phyloP scores from a whole-genome alignment of 352 stramenopile species.

The Phytophthora rubi region DNA sequence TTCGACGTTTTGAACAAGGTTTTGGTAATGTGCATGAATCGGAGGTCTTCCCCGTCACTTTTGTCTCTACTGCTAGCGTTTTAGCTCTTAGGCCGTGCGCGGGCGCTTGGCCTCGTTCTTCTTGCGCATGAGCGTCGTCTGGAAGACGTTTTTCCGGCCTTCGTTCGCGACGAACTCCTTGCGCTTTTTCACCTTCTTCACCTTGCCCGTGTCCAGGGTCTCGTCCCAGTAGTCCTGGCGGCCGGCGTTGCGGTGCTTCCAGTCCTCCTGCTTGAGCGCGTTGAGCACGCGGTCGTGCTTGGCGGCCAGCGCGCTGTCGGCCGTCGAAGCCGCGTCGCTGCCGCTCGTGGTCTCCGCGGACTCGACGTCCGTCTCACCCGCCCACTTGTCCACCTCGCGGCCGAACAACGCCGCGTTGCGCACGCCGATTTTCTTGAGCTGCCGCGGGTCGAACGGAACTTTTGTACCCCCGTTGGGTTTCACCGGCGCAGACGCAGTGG shows the following conservation, averaged over 20 bases:
- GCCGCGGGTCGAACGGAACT: conserved; percentile 63
- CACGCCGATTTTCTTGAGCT: conserved; percentile 65
- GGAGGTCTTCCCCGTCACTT: neutral
- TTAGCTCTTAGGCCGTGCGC: conserved; percentile 21
- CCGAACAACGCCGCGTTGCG: conserved; percentile 71
- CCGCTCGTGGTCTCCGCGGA: conserved; percentile 46
- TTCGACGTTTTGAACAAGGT: conserved; percentile 14
- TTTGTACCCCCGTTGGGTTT: neutral
- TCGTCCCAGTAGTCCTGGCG: conserved; percentile 84
- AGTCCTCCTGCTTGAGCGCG: conserved; percentile 79
- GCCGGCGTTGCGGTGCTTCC: conserved; percentile 66
- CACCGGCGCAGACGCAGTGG: neutral
- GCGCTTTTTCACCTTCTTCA: conserved; percentile 87
- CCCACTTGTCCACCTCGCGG: conserved; percentile 74
- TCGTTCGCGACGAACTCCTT: conserved; percentile 86
- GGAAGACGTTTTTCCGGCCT: conserved; percentile 75
- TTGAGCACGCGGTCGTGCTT: conserved; percentile 77
- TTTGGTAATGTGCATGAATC: conserved; percentile 33
- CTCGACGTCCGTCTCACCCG: conserved; percentile 55
- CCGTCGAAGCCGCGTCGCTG: conserved; percentile 30
- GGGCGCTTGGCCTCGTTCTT: conserved; percentile 55
- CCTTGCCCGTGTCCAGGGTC: conserved; percentile 71
- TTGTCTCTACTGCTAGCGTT: conserved; percentile 5
- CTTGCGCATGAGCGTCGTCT: conserved; percentile 63
- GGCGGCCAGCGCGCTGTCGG: conserved; percentile 47